Conservation (phyloP, 192 early-diverging fungal genomes). For the Phycomyces nitens region DNA sequence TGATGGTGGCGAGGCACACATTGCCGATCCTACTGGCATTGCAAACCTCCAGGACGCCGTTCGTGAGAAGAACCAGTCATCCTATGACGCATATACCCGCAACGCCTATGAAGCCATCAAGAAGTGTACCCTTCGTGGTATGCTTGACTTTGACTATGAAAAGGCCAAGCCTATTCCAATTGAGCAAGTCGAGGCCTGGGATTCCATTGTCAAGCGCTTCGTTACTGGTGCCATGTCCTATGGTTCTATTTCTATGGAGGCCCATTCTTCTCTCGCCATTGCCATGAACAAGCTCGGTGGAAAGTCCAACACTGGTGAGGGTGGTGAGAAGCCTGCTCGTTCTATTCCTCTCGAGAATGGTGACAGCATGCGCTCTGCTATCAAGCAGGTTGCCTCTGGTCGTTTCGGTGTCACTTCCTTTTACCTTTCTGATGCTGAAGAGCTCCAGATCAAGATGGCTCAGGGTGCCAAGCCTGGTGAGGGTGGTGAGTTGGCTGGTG, state of each 20-base stretch:
- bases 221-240: conserved; percentile 99
- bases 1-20: conserved; percentile 84
- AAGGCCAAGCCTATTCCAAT: conserved; percentile 72
- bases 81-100: conserved; percentile 84
- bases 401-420: conserved; percentile 96
- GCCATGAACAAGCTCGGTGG: conserved; percentile 97
- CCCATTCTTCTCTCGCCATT: conserved; percentile 86
- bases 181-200: conserved; percentile 98
- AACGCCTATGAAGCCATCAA: conserved; percentile 79
- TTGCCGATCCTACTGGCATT: conserved; percentile 87
- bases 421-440: conserved; percentile 92
- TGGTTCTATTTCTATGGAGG: conserved; percentile 93
- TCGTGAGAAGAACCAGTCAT: conserved; percentile 79
- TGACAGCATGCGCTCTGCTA: conserved; percentile 82
- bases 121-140: conserved; percentile 90
- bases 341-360: conserved; percentile 72
- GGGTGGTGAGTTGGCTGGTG: conserved; percentile 74
- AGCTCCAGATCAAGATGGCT: conserved; percentile 99
- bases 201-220: conserved; percentile 91
- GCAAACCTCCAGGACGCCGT: conserved; percentile 95
- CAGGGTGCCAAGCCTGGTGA: conserved; percentile 99
- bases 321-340: conserved; percentile 90
- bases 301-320: conserved; percentile 98
- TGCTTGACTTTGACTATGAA: conserved; percentile 85
- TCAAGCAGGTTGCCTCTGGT: conserved; percentile 98